Base-by-base conservation (phyloP, 2,329 filamentous ascomycete species). In the Xylaria sp. region DNA sequence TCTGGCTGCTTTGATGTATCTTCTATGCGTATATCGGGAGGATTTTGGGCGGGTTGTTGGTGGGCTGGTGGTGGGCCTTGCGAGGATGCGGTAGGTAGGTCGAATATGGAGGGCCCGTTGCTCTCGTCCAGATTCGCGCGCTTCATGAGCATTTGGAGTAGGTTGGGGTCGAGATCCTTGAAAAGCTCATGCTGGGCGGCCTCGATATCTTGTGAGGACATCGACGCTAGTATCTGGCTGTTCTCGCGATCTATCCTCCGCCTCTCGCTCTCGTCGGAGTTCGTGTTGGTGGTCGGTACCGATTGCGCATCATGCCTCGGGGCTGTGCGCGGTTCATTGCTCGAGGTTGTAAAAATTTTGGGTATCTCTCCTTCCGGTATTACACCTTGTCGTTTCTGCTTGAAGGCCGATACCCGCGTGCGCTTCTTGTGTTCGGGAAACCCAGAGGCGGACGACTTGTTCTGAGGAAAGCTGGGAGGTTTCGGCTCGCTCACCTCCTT, bases 361-460 rank as follows among this genome's bases (percentile, higher is more conserved):
- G 54, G 60, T 22, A 59, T 57, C 38, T 64, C 59, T 11, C 71
- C 61, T 59, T 72, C 51, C 24, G 59, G 50, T 40, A 62, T 44
- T 9, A 67, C 61, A 6, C 59, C 59, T 45, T 77, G 73, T 56
- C 83, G 79, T 66, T 86, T 83, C 66, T 90, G 86, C 70, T 91
- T 96, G 76, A 96, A 96, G 1, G 88, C 83, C 1, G 92, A 96
- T 7, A 83, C 74, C 52, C 83, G 82, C 51, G 78, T 80, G 61
- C 92, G 86, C 70, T 90, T 91, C 71, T 89, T 94, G 71, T 92
- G 92, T 54, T 87, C 85, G n/a, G 94, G 94, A 63, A 97, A 97
- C 1, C 94, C 94, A 11, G 83, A 86, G 4, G 78, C 72, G 18
- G 78, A 75, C 8, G 76, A 73, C 47, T 83, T 83, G 39, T 83